These are phyloP conservation scores for Prunella vulgaris DNA, from an alignment of 257 asterid species.

Conservation along the genomic window DNA sequence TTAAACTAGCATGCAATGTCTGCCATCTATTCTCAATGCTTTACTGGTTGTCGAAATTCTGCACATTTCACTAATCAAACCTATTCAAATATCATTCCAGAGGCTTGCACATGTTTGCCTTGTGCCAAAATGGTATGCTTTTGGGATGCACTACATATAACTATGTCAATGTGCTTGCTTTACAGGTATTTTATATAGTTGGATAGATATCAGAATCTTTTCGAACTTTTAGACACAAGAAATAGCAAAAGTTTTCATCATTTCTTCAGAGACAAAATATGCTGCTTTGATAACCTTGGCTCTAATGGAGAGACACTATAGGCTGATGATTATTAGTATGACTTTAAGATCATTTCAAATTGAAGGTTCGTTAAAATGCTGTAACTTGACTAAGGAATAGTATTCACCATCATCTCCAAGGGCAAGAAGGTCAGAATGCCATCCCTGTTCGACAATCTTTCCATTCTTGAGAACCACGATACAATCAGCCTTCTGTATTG, in stretches of 20 bases:
- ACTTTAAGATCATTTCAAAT: background rate
- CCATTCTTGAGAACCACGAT: conserved; percentile 41
- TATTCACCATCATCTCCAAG: conserved; percentile 39
- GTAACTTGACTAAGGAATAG: conserved; percentile 38
- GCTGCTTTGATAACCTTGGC: background rate
- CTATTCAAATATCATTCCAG: background rate
- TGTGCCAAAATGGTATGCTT: background rate
- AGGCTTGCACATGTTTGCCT: background rate
- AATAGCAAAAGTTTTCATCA: background rate
- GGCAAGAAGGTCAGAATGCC: conserved; percentile 36
- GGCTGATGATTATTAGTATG: background rate
- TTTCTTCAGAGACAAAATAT: background rate
- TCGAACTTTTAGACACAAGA: background rate
- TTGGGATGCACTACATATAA: background rate
- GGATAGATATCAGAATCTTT: background rate
- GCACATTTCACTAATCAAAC: background rate
- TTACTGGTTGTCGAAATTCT: background rate
- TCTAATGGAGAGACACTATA: background rate
- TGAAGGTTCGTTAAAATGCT: conserved; percentile 15
- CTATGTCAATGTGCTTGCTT: background rate
- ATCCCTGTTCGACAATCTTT: conserved; percentile 42
- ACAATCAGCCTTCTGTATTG: conserved; percentile 41
- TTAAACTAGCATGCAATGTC: background rate
- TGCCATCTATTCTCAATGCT: background rate
- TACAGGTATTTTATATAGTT: background rate